Base-by-base conservation (phyloP, 495 filamentous ascomycete species). In the Podospora pseudopauciseta region DNA sequence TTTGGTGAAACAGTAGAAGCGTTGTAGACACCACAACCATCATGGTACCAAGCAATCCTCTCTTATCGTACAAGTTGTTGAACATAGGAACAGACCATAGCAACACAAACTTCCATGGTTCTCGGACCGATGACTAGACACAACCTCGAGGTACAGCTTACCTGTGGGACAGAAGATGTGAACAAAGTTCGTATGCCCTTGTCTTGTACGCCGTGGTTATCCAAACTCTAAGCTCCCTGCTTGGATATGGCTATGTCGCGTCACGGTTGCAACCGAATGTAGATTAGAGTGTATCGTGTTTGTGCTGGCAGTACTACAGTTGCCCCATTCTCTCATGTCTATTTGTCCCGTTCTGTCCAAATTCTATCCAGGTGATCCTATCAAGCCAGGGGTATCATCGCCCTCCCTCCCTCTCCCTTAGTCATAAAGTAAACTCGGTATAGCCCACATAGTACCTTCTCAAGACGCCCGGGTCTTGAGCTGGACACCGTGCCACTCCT, bases 401-500 rank as follows among this genome's bases (percentile, higher is more conserved):
- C 63, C 59, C 20, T 49, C 16, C 63, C 20, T 26, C 27, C 54
- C 7, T 63, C n/a, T 20, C 27, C 15, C n/a, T 32, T 19, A 19
- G n/a, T 16, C 23, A 20, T 55, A 39, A 26, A 20, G 18, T 28
- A 5, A 63, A 13, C 30, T 26, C 34, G 39, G 30, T 32, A 32
- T 49, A 6, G 6, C 0, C 13, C 39, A 3, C 39, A 3, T 11
- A 2, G 6, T 11, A 27, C 4, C 7, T 32, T 28, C 26, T 70
- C 62, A 77, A 15, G 82, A 81, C 34, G 75, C 79, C 70, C 77
- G 82, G 6, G 90, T 93, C 80, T 81, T 87, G 68, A 93, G 77
- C 80, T 91, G 89, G 44, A 93, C 81, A 26, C 90, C 90, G 79
- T 93, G 90, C 90, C 90, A 92, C 57, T 82, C 75, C 81, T 90